Evolutionary conservation across 129 eudicot species (phyloP).

Genomic region (Helianthus tuberosus): DNA sequence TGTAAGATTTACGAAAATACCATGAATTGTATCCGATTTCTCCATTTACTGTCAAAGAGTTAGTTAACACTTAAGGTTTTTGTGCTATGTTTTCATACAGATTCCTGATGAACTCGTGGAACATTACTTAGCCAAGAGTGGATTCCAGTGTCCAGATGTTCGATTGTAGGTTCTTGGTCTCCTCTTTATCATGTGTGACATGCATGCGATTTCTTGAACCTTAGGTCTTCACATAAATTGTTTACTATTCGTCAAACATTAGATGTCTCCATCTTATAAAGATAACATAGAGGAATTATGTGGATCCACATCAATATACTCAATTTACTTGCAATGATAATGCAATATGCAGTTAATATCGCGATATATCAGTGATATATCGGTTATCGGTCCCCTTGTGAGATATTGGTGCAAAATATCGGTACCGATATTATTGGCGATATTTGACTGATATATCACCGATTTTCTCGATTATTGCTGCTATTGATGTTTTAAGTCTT

Average conservation of each 20-base stretch:
- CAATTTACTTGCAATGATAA: neutral
- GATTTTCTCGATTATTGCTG: too few relatives aligned
- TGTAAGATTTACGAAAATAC: too few relatives aligned
- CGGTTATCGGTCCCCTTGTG: too few relatives aligned
- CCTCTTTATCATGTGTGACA: neutral
- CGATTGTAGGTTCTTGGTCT: slow-evolving; percentile 65
- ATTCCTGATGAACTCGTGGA: slow-evolving; percentile 94
- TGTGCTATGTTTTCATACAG: slow-evolving; percentile 20
- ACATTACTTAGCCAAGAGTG: slow-evolving; percentile 93
- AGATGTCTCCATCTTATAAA: neutral
- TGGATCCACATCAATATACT: neutral
- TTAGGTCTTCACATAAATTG: neutral
- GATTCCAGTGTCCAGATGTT: slow-evolving; percentile 94
- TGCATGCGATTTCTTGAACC: neutral
- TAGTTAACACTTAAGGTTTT: too few relatives aligned
- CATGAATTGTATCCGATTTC: too few relatives aligned
- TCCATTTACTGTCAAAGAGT: too few relatives aligned
- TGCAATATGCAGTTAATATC: too few relatives aligned
- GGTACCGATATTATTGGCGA: too few relatives aligned
- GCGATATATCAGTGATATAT: too few relatives aligned
- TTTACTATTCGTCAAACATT: neutral
- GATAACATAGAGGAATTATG: neutral
- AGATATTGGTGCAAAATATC: too few relatives aligned
- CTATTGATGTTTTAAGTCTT: too few relatives aligned
- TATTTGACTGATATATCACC: too few relatives aligned